These are phyloP conservation scores for Solanum chilense DNA, from an alignment of 257 asterid species.

Conservation along the genomic window DNA sequence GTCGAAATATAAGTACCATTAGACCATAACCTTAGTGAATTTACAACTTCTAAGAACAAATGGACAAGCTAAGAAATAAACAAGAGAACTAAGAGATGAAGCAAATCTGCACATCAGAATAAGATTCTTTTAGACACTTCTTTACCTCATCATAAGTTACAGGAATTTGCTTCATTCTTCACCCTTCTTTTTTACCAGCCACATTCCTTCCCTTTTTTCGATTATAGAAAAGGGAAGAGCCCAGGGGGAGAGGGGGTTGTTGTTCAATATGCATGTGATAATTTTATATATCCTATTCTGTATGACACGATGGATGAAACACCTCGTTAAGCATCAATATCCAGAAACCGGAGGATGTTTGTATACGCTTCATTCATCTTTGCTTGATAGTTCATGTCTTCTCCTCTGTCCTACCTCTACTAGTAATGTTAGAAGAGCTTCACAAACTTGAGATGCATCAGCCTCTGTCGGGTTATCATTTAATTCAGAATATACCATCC, in stretches of 20 bases:
- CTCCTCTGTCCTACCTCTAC: conserved; percentile 54
- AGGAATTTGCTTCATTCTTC: no score
- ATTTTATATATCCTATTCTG: no score
- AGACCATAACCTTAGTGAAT: not conserved
- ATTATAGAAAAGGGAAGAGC: no score
- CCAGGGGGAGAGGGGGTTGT: no score
- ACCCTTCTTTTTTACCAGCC: no score
- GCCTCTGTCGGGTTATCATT: conserved; percentile 69
- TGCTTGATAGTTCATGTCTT: conserved; percentile 29
- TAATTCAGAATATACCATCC: conserved; percentile 93
- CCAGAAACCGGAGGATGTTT: not conserved
- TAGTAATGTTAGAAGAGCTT: conserved; percentile 77
- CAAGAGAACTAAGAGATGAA: not conserved
- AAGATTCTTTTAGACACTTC: no score
- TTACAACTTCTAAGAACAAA: not conserved
- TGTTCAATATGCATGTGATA: no score
- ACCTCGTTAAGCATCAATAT: no score
- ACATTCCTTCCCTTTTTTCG: no score
- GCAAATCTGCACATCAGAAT: not conserved
- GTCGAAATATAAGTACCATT: not conserved
- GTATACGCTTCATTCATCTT: conserved; percentile 32
- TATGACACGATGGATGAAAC: no score
- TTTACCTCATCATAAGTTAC: no score
- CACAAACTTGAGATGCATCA: conserved; percentile 86
- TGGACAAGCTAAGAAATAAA: not conserved